These are phyloP conservation scores for Physaria fendleri DNA, from an alignment of 345 rosid species.

Conservation along the genomic window DNA sequence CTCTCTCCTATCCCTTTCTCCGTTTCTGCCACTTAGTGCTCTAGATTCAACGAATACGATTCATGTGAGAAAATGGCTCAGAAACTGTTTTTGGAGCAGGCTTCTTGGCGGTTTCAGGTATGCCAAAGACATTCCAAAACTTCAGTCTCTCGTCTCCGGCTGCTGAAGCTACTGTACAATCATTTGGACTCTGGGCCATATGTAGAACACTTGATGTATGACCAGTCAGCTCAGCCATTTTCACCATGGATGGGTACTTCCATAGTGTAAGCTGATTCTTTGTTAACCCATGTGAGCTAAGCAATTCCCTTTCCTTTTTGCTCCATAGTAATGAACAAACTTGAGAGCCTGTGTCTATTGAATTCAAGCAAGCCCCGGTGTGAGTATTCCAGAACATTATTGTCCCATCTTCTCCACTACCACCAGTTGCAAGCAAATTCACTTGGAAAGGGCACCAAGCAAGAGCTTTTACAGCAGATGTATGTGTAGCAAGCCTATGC, in stretches of 20 bases:
- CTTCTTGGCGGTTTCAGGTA: background rate
- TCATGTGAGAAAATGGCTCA: background rate
- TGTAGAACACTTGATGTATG: background rate
- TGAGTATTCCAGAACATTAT: slow-evolving; percentile 8
- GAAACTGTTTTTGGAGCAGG: background rate
- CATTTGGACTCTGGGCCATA: background rate
- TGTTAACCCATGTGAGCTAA: slow-evolving; percentile 15
- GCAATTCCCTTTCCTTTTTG: slow-evolving; percentile 8
- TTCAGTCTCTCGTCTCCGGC: background rate
- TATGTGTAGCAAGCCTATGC: slow-evolving; percentile 28
- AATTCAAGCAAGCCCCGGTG: slow-evolving; percentile 7
- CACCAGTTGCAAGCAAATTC: slow-evolving; percentile 10
- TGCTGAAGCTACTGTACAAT: slow-evolving; percentile 1
- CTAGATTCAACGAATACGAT: slow-evolving; percentile 2
- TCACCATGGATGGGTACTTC: slow-evolving; percentile 17
- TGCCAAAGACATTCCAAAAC: slow-evolving; percentile 17
- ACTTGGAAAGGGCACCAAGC: slow-evolving; percentile 28
- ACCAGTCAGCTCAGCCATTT: slow-evolving; percentile 10
- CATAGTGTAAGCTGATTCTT: slow-evolving; percentile 9
- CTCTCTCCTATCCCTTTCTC: no score
- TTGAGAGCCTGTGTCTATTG: slow-evolving; percentile 10
- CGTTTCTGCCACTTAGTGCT: no score
- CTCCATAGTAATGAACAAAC: slow-evolving; percentile 14
- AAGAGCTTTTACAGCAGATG: slow-evolving; percentile 38
- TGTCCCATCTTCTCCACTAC: background rate